Evolutionary conservation across 192 early-diverging fungal species (phyloP).

Genomic region (Coemansia sp.): DNA sequence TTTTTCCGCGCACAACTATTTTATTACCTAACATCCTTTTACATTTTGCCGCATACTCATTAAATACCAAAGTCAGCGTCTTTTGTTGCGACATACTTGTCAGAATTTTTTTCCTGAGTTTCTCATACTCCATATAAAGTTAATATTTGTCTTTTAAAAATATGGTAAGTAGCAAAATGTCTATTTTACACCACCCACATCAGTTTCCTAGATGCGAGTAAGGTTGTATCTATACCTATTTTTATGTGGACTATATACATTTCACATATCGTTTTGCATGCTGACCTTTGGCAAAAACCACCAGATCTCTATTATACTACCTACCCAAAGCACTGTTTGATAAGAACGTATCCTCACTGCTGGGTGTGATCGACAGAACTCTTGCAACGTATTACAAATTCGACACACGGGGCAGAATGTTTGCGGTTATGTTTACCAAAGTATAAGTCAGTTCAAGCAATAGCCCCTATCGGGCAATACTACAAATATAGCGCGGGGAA

Average conservation of each 20-base stretch:
- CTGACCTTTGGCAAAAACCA: not conserved
- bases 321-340: not conserved
- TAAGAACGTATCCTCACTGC: not conserved
- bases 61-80: not conserved
- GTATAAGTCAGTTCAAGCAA: not conserved
- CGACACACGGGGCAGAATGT: not conserved
- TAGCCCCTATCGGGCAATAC: not conserved
- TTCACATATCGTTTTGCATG: not conserved
- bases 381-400: not conserved
- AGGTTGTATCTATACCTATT: not conserved
- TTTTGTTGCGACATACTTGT: constrained; percentile 4
- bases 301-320: not conserved
- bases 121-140: not conserved
- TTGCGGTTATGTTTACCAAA: not conserved
- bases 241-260: not conserved
- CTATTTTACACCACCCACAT: not conserved
- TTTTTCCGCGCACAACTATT: not conserved
- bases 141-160: not conserved
- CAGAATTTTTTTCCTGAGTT: not conserved
- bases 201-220: not conserved
- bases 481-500: not conserved
- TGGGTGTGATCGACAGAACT: not conserved
- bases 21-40: not conserved
- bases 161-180: not conserved
- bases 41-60: not conserved